Conservation (phyloP, 1,284 basidiomycete species). For the Leccinum griseonigrum region DNA sequence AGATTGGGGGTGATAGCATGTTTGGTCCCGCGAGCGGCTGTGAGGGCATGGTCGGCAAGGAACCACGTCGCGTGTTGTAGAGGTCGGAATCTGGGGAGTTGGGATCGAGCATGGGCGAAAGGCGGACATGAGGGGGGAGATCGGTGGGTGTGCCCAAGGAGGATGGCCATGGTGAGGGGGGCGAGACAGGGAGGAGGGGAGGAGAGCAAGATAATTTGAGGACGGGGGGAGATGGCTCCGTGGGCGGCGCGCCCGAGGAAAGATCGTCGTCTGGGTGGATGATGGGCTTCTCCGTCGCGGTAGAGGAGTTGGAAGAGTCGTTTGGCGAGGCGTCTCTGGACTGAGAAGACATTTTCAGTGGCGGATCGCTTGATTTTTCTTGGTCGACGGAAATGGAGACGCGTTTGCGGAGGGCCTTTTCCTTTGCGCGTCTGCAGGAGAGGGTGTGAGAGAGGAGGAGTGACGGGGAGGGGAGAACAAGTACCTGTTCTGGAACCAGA, state of each 20-base stretch:
- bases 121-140: constrained; percentile 23
- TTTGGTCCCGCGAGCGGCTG: constrained; percentile 35
- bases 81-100: constrained; percentile 25
- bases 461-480: constrained; percentile 18
- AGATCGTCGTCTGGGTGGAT: constrained; percentile 14
- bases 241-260: constrained; percentile 3
- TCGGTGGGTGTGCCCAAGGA: constrained; percentile 35
- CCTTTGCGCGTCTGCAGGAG: constrained; percentile 69
- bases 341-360: constrained; percentile 16
- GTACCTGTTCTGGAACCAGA: constrained; percentile 91
- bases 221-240: constrained; percentile 28
- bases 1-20: constrained; percentile 13
- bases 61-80: constrained; percentile 41
- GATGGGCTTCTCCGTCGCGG: constrained; percentile 29
- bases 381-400: constrained; percentile 16
- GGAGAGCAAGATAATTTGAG: constrained; percentile 38
- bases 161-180: constrained; percentile 39
- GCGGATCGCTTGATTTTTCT: constrained; percentile 12
- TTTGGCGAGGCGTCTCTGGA: constrained; percentile 31
- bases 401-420: constrained; percentile 47
- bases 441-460: constrained; percentile 9
- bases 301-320: constrained; percentile 32
- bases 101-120: constrained; percentile 11
- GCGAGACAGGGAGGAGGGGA: constrained; percentile 37
- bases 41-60: constrained; percentile 45